phyloP scores from a whole-genome alignment of 2,329 filamentous ascomycete genomes.

The Pleomassaria siparia region DNA sequence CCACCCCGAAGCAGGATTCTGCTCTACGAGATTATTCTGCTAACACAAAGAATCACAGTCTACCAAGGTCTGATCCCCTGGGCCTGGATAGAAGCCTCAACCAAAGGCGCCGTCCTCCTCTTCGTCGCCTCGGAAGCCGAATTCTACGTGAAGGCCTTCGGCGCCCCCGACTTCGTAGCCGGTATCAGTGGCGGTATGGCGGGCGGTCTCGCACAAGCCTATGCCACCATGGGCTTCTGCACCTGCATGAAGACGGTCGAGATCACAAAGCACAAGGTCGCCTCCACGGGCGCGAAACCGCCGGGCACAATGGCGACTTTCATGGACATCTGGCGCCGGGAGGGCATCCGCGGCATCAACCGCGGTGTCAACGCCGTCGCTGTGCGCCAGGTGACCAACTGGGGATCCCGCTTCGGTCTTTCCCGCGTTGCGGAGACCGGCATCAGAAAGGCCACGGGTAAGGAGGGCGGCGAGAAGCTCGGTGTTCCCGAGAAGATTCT shows the following conservation, averaged over 20 bases:
- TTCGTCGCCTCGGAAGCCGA: conserved; percentile 99
- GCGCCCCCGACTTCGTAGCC: conserved; percentile 81
- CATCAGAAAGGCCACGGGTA: conserved; percentile 76
- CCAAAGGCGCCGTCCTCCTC: conserved; percentile 97
- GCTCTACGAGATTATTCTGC: conserved; percentile 4
- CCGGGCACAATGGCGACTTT: conserved; percentile 93
- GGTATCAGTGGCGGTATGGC: conserved; percentile 91
- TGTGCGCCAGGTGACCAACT: conserved; percentile 99
- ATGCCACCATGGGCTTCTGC: conserved; percentile 99
- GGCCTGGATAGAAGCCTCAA: conserved; percentile 99
- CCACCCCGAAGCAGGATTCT: no score
- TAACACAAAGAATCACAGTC: conserved; percentile 58
- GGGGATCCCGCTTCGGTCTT: conserved; percentile 94
- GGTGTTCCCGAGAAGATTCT: conserved; percentile 82
- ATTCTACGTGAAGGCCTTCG: conserved; percentile 81
- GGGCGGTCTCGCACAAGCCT: conserved; percentile 95
- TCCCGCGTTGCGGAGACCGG: conserved; percentile 87
- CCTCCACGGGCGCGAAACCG: conserved; percentile 77
- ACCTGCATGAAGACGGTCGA: conserved; percentile 99
- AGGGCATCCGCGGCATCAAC: conserved; percentile 96
- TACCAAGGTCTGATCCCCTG: conserved; percentile 99
- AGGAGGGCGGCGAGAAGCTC: conserved; percentile 79
- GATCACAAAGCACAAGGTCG: conserved; percentile 97
- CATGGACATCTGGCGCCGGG: conserved; percentile 92
- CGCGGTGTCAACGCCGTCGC: conserved; percentile 98